A percentile compares a stretch with the other conserved stretches of the same genome.
Conservation (phyloP, 1,284 basidiomycete species). For the Sanguinoderma infundibulare region DNA sequence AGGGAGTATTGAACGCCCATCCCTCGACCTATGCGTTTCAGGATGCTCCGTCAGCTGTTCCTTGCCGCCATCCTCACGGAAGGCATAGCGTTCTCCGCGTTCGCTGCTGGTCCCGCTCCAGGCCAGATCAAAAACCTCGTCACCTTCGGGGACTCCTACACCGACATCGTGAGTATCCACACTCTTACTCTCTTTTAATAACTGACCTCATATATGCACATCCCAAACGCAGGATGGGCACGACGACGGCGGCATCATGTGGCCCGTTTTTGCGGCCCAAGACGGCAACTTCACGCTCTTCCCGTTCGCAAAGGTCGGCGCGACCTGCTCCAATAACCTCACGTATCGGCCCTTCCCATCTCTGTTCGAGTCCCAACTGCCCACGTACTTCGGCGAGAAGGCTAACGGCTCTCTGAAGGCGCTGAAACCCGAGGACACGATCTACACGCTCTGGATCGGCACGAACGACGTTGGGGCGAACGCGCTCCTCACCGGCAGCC, state of each 20-base stretch:
- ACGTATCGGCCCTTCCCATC: slow-evolving; percentile 42
- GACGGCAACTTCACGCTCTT: slow-evolving; percentile 44
- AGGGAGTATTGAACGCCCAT: not conserved
- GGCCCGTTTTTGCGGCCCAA: slow-evolving; percentile 47
- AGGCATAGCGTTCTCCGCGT: not conserved
- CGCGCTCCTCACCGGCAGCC: not conserved
- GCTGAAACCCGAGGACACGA: not conserved
- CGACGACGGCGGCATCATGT: slow-evolving; percentile 43
- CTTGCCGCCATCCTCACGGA: not conserved
- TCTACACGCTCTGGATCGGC: slow-evolving; percentile 33
- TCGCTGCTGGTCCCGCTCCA: slow-evolving; percentile 16
- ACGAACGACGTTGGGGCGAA: slow-evolving; percentile 44
- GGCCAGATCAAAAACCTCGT: slow-evolving; percentile 48
- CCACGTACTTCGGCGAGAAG: slow-evolving; percentile 38
- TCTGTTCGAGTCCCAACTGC: slow-evolving; percentile 42
- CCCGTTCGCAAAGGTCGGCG: slow-evolving; percentile 47
- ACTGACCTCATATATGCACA: not conserved
- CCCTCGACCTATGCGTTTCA: too few species aligned
- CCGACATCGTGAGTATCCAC: slow-evolving; percentile 37
- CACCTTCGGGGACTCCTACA: slow-evolving; percentile 53
- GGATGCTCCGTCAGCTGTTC: not conserved
- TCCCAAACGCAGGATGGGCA: slow-evolving; percentile 16
- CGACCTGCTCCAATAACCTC: slow-evolving; percentile 46
- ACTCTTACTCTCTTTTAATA: not conserved
- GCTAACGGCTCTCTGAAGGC: slow-evolving; percentile 26